These are phyloP conservation scores for Coniochaeta ligniaria DNA, from an alignment of 2,329 filamentous ascomycete species.

Conservation along the genomic window DNA sequence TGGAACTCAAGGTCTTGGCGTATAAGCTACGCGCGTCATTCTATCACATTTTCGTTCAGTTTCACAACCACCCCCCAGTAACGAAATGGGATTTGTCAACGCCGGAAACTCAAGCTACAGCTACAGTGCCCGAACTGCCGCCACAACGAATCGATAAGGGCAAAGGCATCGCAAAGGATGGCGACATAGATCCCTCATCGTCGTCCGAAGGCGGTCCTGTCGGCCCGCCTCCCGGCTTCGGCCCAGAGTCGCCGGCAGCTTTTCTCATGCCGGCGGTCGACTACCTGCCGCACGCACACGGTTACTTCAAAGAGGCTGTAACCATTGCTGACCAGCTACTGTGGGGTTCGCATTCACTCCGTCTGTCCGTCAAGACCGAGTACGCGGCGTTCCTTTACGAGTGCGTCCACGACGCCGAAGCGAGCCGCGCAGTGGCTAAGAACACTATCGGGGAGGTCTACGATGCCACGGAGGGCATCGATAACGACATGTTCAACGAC, in stretches of 20 bases:
- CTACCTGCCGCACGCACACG: constrained; percentile 75
- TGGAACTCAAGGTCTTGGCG: constrained; percentile 80
- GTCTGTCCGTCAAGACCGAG: constrained; percentile 85
- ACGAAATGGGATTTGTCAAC: constrained; percentile 50
- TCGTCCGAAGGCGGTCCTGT: constrained; percentile 54
- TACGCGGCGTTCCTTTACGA: constrained; percentile 92
- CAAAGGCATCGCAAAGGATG: constrained; percentile 37
- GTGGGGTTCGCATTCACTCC: constrained; percentile 82
- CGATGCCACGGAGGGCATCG: constrained; percentile 83
- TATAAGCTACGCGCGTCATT: constrained; percentile 92
- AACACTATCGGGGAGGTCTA: constrained; percentile 86
- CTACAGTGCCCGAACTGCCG: constrained; percentile 20
- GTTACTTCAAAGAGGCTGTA: constrained; percentile 74
- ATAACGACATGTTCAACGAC: constrained; percentile 91
- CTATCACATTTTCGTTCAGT: constrained; percentile 93
- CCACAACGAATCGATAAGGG: constrained; percentile 36
- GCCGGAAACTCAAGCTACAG: constrained; percentile 32
- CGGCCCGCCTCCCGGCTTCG: constrained; percentile 47
- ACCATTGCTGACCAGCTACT: constrained; percentile 67
- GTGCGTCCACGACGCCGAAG: constrained; percentile 75
- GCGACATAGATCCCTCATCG: constrained; percentile 33
- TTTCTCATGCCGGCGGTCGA: constrained; percentile 75
- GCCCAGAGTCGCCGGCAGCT: constrained; percentile 46
- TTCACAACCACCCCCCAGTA: constrained; percentile 83
- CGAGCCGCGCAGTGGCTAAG: constrained; percentile 69